Conservation (phyloP, 1,284 basidiomycete species). For the Erythrobasidium hasegawianum region DNA sequence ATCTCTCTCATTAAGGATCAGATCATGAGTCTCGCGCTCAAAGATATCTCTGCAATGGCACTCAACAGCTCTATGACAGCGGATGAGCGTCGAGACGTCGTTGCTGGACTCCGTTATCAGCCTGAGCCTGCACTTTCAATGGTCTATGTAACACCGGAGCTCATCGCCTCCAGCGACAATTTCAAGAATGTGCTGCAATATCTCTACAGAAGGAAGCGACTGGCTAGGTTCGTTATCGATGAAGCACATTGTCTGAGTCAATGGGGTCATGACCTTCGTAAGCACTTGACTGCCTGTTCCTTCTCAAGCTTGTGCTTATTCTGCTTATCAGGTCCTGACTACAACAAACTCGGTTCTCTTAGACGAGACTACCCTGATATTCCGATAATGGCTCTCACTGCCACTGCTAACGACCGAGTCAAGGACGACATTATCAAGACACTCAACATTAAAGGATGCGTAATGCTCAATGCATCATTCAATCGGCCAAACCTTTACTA, state of each 20-base stretch:
- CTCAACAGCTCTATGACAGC: conserved; percentile 62
- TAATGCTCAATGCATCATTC: conserved; percentile 74
- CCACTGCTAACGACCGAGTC: conserved; percentile 77
- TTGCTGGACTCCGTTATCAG: conserved; percentile 53
- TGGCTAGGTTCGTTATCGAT: conserved; percentile 91
- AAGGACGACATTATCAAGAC: conserved; percentile 72
- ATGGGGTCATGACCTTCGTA: conserved; percentile 53
- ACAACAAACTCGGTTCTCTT: conserved; percentile 60
- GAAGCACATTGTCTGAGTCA: conserved; percentile 74
- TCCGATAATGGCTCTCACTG: conserved; percentile 94
- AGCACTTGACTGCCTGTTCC: not conserved
- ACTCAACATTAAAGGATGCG: conserved; percentile 62
- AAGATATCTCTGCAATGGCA: conserved; percentile 63
- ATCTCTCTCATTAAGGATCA: conserved; percentile 90
- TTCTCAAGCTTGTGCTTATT: conserved; percentile 1
- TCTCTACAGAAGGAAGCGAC: conserved; percentile 58
- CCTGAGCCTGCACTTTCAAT: conserved; percentile 55
- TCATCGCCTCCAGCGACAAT: conserved; percentile 60
- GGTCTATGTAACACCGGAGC: conserved; percentile 93
- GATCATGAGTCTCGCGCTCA: conserved; percentile 64
- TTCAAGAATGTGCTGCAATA: conserved; percentile 59
- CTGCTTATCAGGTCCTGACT: conserved; percentile 46
- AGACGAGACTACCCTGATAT: conserved; percentile 69
- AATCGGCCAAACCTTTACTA: conserved; percentile 85
- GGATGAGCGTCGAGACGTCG: conserved; percentile 49